Evolutionary conservation across 495 filamentous ascomycete species (phyloP), one percentile per base, ranked within the genome.

Genomic region (Hypoxylon crocopeplum): DNA sequence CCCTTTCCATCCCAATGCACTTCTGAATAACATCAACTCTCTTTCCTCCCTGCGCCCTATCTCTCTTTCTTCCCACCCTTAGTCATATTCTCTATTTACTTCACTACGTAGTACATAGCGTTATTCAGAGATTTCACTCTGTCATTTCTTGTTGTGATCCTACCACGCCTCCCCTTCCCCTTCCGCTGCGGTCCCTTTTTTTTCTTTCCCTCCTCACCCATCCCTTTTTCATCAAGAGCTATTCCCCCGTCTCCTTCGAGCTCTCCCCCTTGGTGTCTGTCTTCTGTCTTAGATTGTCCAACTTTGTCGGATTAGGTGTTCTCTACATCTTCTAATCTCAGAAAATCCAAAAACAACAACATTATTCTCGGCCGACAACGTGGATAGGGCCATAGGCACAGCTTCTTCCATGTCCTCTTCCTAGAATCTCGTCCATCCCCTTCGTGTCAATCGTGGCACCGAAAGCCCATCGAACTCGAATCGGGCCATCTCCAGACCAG

Each of bases 21-120:
- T 52, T 68, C 68, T 72, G 66, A 73, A 72, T 72, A 66, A 59
- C 71, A 72, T 76, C 73, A 70, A 70, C 67, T 72, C 71, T 73
- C 69, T 72, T 69, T 65, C 50, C 66, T 37, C 55, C 53, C 62
- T 46, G 2, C 21, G 3, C 32, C 48, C 59, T 57, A 62, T 66
- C 62, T 69, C 64, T 54, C 56, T 48, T 67, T 69, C 62, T 64
- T 66, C 64, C 56, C 66, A 38, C 17, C 51, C 53, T 59, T 48
- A 51, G 61, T 64, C 61, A 56, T 64, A 44, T 64, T 48, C 69
- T 64, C 67, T 59, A 59, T 67, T 69, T 59, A 60, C 68, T 68
- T 67, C 12, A 62, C 52, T 52, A 49, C 59, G 37, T 63, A 63
- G 69, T 68, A 68, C 67, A 68, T 72, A 70, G 62, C 59, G 58